A percentile compares a stretch with the other conserved stretches of the same genome.
phyloP scores from a whole-genome alignment of 441 rosid species.

The Pelargonium myrrhifolium region DNA sequence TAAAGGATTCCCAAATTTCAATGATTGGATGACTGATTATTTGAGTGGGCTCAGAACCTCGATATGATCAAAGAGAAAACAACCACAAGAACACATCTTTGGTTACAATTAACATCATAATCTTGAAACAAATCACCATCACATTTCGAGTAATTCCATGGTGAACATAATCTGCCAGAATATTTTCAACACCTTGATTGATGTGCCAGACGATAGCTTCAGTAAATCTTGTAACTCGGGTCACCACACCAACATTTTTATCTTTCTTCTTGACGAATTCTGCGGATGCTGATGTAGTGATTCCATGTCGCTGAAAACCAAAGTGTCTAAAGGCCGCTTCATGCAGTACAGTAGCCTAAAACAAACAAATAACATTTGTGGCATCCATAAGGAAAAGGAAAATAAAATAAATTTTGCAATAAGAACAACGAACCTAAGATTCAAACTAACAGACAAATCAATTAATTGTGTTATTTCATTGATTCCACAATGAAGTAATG shows the following conservation, averaged over 20 bases:
- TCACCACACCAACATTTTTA: neutral
- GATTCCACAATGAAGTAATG: neutral
- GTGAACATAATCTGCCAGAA: neutral
- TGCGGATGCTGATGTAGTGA: neutral
- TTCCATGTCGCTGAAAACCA: neutral
- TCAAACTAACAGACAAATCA: neutral
- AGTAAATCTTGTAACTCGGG: neutral
- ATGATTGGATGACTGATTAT: neutral
- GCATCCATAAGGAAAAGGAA: neutral
- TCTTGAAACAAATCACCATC: neutral
- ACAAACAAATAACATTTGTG: neutral
- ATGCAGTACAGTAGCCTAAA: neutral
- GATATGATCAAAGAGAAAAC: neutral
- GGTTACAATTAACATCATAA: neutral
- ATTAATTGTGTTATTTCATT: neutral
- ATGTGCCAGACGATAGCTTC: neutral
- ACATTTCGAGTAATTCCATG: neutral
- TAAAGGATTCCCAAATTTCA: neutral
- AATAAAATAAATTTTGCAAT: neutral
- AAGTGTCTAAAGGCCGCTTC: neutral
- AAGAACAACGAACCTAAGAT: neutral
- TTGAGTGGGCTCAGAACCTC: neutral
- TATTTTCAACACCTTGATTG: neutral
- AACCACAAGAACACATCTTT: neutral
- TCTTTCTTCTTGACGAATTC: neutral